Evolutionary conservation across 1,284 basidiomycete species (phyloP).

Genomic region (Sphaerobolus stellatus): DNA sequence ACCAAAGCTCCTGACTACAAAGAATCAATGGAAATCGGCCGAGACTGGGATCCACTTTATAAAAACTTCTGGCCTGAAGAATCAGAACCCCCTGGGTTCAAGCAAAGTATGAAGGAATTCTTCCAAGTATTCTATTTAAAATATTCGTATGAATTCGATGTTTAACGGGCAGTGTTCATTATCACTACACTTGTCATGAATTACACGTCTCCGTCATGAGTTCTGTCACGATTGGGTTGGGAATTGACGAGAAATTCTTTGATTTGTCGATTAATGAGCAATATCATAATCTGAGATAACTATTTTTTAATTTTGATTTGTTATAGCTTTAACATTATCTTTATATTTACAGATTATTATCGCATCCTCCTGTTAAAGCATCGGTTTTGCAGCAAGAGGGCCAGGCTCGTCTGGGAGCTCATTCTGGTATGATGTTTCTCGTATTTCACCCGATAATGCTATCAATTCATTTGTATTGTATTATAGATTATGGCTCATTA

Average conservation of each 20-base stretch:
- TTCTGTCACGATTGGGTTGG: constrained; percentile 75
- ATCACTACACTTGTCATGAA: constrained; percentile 64
- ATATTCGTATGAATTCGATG: no score
- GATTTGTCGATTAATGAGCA: constrained; percentile 72
- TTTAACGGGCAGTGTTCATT: neutral
- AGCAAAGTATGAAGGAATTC: constrained; percentile 69
- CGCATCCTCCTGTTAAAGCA: constrained; percentile 70
- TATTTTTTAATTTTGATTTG: constrained; percentile 22
- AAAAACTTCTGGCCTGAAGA: constrained; percentile 79
- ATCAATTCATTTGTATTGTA: constrained; percentile 13
- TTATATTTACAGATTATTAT: constrained; percentile 54
- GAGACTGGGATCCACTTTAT: constrained; percentile 73
- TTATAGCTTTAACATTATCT: constrained; percentile 11
- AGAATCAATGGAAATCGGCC: constrained; percentile 83
- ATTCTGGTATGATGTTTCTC: constrained; percentile 70
- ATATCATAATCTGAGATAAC: constrained; percentile 62
- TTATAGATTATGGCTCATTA: constrained; percentile 84
- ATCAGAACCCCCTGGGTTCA: constrained; percentile 61
- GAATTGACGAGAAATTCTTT: constrained; percentile 70
- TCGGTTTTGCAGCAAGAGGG: constrained; percentile 59
- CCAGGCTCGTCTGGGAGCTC: constrained; percentile 76
- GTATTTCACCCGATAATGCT: no score
- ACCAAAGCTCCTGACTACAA: constrained; percentile 75
- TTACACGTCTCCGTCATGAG: constrained; percentile 76
- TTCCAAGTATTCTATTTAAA: constrained; percentile 47